phyloP scores from a whole-genome alignment of 768 basidiomycete genomes.

The Xanthoconium purpureum region DNA sequence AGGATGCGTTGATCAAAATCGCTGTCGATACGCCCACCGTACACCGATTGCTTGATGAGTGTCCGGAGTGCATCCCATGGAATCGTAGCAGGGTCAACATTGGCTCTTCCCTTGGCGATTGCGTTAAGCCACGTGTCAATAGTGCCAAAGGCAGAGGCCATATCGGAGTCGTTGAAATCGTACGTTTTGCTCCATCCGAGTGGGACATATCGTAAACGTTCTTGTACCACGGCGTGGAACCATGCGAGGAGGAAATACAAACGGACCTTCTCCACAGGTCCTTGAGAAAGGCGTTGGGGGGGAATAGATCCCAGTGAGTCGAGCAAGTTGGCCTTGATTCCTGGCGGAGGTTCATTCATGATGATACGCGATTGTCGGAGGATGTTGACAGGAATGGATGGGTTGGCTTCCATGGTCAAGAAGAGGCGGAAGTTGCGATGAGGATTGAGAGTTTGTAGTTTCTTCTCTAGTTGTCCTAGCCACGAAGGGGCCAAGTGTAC shows the following conservation, averaged over 20 bases:
- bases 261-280: constrained; percentile 89
- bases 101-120: constrained; percentile 82
- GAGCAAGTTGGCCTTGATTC: constrained; percentile 92
- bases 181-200: constrained; percentile 96
- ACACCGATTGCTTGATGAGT: constrained; percentile 93
- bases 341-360: constrained; percentile 99
- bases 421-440: constrained; percentile 93
- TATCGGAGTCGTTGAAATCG: constrained; percentile 99
- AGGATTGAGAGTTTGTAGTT: constrained; percentile 86
- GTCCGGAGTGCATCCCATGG: constrained; percentile 96
- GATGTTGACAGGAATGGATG: constrained; percentile 93
- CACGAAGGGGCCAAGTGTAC: constrained; percentile 94
- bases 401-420: constrained; percentile 97
- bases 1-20: constrained; percentile 93
- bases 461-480: constrained; percentile 96
- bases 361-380: constrained; percentile 92
- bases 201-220: constrained; percentile 93
- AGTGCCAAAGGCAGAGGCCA: constrained; percentile 86
- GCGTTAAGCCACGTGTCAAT: constrained; percentile 87
- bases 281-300: constrained; percentile 68
- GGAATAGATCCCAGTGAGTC: constrained; percentile 81
- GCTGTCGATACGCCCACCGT: constrained; percentile 91
- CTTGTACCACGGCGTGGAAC: constrained; percentile 99
- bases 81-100: constrained; percentile 87
- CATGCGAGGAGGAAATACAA: constrained; percentile 96